Conservation (phyloP, 1,139 yeast genomes). For the Scheffersomyces segobiensis region DNA sequence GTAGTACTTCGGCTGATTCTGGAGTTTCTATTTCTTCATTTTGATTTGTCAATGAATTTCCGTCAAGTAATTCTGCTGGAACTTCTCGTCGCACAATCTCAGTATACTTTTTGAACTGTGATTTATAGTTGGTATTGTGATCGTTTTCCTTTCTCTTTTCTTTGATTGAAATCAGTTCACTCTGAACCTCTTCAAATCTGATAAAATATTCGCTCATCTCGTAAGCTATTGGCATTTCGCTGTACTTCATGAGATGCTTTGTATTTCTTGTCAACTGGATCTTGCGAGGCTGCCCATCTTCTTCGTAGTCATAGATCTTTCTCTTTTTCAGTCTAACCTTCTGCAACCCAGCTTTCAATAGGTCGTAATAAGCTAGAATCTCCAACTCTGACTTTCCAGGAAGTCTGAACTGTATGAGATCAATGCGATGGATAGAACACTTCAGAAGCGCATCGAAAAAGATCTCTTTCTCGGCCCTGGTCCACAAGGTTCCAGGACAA, state of each 20-base stretch:
- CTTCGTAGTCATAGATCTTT: slow-evolving; percentile 7
- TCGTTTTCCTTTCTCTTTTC: slow-evolving; percentile 19
- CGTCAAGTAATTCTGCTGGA: background rate
- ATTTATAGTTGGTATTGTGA: slow-evolving; percentile 11
- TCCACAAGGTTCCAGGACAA: slow-evolving; percentile 35
- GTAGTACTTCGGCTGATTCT: background rate
- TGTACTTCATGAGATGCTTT: slow-evolving; percentile 27
- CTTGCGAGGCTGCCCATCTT: slow-evolving; percentile 1
- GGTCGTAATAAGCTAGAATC: slow-evolving; percentile 46
- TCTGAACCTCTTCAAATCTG: slow-evolving; percentile 49
- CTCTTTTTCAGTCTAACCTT: slow-evolving; percentile 14
- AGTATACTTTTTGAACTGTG: slow-evolving; percentile 1
- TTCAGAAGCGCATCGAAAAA: slow-evolving; percentile 45
- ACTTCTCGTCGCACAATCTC: background rate
- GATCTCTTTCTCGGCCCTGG: slow-evolving; percentile 36
- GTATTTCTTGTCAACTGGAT: slow-evolving; percentile 9
- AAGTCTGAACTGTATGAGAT: slow-evolving; percentile 35
- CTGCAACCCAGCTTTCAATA: slow-evolving; percentile 29
- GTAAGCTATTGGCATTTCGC: slow-evolving; percentile 51
- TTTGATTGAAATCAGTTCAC: slow-evolving; percentile 20
- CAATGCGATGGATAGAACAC: slow-evolving; percentile 49
- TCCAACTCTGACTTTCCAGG: slow-evolving; percentile 47
- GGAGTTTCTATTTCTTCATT: background rate
- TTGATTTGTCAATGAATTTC: background rate
- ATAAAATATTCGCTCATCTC: slow-evolving; percentile 55